These are phyloP conservation scores for Pseudozyma sp. DNA, from an alignment of 1,284 basidiomycete genomes.

Conservation along the genomic window DNA sequence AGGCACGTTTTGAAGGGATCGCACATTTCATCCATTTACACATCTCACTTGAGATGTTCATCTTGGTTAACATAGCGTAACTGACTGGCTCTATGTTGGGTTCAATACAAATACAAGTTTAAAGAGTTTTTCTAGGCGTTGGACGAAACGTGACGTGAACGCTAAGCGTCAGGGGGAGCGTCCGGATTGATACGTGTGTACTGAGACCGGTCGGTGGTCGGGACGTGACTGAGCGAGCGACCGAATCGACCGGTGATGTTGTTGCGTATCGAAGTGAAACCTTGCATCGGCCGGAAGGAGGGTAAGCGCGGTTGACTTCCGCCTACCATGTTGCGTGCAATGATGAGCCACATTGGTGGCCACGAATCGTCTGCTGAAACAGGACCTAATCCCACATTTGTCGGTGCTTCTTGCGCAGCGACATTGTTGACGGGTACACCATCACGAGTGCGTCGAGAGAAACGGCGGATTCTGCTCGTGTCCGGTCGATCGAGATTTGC, in stretches of 20 bases:
- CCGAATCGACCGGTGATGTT: constrained; percentile 23
- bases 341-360: constrained; percentile 49
- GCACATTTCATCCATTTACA: constrained; percentile 29
- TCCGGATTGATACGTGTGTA: constrained; percentile 30
- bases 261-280: constrained; percentile 21
- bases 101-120: constrained; percentile 18
- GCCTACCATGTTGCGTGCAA: constrained; percentile 42
- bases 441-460: constrained; percentile 26
- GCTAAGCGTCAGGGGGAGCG: constrained; percentile 9
- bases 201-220: constrained; percentile 19
- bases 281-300: constrained; percentile 18
- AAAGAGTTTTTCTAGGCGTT: too few relatives aligned
- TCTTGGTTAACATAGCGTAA: not conserved
- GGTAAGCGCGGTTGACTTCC: constrained; percentile 4
- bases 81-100: not conserved
- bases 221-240: constrained; percentile 10
- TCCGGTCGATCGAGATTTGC: constrained; percentile 15
- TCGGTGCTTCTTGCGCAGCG: not conserved
- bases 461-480: constrained; percentile 34
- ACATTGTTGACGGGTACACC: not conserved
- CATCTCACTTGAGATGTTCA: too few relatives aligned
- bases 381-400: constrained; percentile 13
- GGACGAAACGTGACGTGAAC: not conserved
- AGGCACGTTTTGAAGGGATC: constrained; percentile 61
- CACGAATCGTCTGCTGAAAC: constrained; percentile 36